A percentile compares a stretch with the other conserved stretches of the same genome.
These are phyloP conservation scores for Colletotrichum lentis DNA, from an alignment of 2,329 filamentous ascomycete genomes.

Conservation along the genomic window DNA sequence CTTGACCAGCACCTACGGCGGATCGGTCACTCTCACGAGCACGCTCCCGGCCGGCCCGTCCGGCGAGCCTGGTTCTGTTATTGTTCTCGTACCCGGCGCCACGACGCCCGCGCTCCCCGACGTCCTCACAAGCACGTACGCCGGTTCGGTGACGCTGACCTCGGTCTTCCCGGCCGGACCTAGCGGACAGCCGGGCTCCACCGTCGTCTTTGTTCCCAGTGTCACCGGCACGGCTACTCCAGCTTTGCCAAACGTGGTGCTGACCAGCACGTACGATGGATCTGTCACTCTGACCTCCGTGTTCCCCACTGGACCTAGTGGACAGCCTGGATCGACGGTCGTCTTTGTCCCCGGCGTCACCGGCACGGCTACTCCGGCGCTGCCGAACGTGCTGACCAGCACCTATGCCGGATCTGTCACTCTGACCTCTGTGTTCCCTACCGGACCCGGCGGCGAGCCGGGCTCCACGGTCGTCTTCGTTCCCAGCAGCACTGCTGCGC, in stretches of 20 bases:
- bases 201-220: background rate
- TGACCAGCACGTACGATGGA: background rate
- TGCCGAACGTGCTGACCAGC: background rate
- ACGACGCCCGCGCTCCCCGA: slow-evolving; percentile 12
- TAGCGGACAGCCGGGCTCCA: background rate
- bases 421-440: background rate
- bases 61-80: background rate
- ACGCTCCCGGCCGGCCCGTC: slow-evolving; percentile 17
- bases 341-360: background rate
- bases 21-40: slow-evolving; percentile 11
- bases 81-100: background rate
- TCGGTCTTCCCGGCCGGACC: slow-evolving; percentile 9
- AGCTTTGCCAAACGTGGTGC: background rate
- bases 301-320: background rate
- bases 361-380: background rate
- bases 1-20: slow-evolving; percentile 9
- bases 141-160: slow-evolving; percentile 8
- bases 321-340: background rate
- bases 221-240: no score
- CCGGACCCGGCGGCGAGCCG: slow-evolving; percentile 7
- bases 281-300: background rate
- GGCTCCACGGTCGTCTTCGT: background rate
- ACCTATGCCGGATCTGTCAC: background rate
- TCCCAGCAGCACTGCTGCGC: background rate
- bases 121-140: slow-evolving; percentile 14